Base-by-base conservation (phyloP, 1,139 yeast species). In the Ogataea hybrid region DNA sequence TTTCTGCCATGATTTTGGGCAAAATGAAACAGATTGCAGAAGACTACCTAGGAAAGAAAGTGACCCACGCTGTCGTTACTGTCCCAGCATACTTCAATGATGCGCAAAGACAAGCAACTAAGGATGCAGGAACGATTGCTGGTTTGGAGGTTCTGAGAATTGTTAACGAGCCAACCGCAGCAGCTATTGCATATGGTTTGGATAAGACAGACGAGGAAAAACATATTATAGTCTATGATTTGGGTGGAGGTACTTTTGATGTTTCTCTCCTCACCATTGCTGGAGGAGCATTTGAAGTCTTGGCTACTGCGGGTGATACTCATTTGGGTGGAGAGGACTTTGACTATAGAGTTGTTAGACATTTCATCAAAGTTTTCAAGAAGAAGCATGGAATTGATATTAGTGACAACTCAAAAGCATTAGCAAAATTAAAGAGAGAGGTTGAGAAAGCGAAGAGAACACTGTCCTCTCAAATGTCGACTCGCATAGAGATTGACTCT, bases 81-180 rank as follows among this genome's bases (percentile, higher is more conserved):
- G 97, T 90, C 45, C 97, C 97, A 44, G 97, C 97, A 44, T 90
- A 90, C 72, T 90, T 90, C 75, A 92, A 90, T 68, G 97, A 90
- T 70, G 95, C 97, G 46, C 97, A 90, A 73, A 84, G 97, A 75
- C 97, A 90, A 70, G 97, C 97, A 50, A 90, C 97, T 52, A 89
- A 90, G 75, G 97, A 89, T 68, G 97, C 97, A 42, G 97, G 97
- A 73, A 77, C 87, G 49, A 90, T 90, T 75, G 95, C 97, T 36
- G 97, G 97, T 58, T 79, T 90, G 63, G 88, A 86, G 61, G 95
- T 90, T 46, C 77, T 89, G 63, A 84, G 97, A 74, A 89, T 90
- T 63, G 95, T 90, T 56, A 90, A 90, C 68, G 97, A 90, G 75
- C 97, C 97, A 52, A 90, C 97, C 44, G 97, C 97, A 39, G 97